phyloP scores from a whole-genome alignment of 1,284 basidiomycete species.

The Pascua sp. region DNA sequence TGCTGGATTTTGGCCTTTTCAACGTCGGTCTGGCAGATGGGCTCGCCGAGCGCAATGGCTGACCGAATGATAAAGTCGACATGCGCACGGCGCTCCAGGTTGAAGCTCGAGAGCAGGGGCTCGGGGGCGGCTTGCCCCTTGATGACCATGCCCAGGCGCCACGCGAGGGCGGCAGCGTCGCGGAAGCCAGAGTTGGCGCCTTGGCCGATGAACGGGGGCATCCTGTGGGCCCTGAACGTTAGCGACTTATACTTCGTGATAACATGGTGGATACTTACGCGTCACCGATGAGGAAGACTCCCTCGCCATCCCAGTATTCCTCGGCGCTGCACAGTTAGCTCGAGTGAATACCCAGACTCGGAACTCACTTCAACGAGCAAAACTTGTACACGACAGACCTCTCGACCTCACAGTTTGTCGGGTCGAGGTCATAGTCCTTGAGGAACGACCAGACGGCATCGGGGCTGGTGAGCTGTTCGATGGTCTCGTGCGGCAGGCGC shows the following conservation, averaged over 20 bases:
- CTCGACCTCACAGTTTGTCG: constrained; percentile 19
- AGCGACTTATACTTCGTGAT: constrained; percentile 15
- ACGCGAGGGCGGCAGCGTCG: constrained; percentile 20
- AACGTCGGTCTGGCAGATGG: constrained; percentile 21
- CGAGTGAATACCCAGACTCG: too few relatives aligned
- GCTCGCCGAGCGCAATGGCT: constrained; percentile 16
- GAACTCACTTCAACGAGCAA: too few relatives aligned
- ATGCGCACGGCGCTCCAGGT: constrained; percentile 17
- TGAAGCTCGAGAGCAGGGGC: constrained; percentile 13
- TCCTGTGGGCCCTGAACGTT: constrained; percentile 19
- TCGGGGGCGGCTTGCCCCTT: constrained; percentile 4
- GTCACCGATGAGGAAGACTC: too few relatives aligned
- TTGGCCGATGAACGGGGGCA: constrained; percentile 28
- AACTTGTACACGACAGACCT: constrained; percentile 25
- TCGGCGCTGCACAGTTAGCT: constrained; percentile 17
- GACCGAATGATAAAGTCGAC: constrained; percentile 6
- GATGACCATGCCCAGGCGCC: constrained; percentile 18
- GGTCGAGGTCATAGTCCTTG: constrained; percentile 12
- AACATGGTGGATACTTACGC: neutral
- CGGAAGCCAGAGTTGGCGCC: constrained; percentile 27
- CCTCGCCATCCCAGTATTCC: constrained; percentile 2
- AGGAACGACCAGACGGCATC: constrained; percentile 15
- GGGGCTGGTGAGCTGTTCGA: constrained; percentile 7
- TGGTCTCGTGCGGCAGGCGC: constrained; percentile 15
- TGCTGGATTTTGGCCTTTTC: constrained; percentile 11